phyloP scores from a whole-genome alignment of 768 basidiomycete species.

The Hydnum rufescens region DNA sequence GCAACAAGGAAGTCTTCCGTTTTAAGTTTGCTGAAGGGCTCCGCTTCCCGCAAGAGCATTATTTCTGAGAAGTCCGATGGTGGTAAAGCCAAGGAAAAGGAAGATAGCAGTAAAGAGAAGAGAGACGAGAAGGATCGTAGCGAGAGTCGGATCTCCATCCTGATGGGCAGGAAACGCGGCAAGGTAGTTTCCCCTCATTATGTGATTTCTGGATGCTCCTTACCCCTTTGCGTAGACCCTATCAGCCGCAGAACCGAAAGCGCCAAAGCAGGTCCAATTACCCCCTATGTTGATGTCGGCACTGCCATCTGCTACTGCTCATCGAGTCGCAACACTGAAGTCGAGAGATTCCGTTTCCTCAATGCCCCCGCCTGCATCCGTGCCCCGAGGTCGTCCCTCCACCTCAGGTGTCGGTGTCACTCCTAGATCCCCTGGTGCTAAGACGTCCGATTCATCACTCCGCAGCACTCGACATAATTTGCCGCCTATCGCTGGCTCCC shows the following conservation, averaged over 20 bases:
- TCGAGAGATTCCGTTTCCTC: constrained; percentile 30
- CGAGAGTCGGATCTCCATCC: constrained; percentile 70
- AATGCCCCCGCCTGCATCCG: constrained; percentile 19
- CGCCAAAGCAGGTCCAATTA: constrained; percentile 34
- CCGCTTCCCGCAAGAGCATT: constrained; percentile 62
- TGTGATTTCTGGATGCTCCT: neutral
- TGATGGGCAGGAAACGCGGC: constrained; percentile 78
- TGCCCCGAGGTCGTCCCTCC: constrained; percentile 10
- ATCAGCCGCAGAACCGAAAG: constrained; percentile 65
- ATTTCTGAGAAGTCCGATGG: constrained; percentile 34
- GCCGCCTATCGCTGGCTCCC: constrained; percentile 86
- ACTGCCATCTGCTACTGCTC: constrained; percentile 59
- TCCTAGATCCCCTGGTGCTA: constrained; percentile 69
- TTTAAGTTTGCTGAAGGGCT: constrained; percentile 63
- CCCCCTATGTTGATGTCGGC: constrained; percentile 87
- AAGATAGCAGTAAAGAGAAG: constrained; percentile 30
- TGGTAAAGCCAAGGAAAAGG: constrained; percentile 26
- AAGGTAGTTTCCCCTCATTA: constrained; percentile 35
- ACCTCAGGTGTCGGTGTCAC: constrained; percentile 33
- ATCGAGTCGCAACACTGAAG: constrained; percentile 58
- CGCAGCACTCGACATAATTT: constrained; percentile 48
- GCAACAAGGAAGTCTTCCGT: constrained; percentile 62
- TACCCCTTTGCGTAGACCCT: constrained; percentile 35
- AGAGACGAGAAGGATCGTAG: constrained; percentile 71
- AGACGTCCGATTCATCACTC: constrained; percentile 66